These are phyloP conservation scores for Friedmanniomyces endolithicus DNA, from an alignment of 495 filamentous ascomycete genomes.

Conservation along the genomic window DNA sequence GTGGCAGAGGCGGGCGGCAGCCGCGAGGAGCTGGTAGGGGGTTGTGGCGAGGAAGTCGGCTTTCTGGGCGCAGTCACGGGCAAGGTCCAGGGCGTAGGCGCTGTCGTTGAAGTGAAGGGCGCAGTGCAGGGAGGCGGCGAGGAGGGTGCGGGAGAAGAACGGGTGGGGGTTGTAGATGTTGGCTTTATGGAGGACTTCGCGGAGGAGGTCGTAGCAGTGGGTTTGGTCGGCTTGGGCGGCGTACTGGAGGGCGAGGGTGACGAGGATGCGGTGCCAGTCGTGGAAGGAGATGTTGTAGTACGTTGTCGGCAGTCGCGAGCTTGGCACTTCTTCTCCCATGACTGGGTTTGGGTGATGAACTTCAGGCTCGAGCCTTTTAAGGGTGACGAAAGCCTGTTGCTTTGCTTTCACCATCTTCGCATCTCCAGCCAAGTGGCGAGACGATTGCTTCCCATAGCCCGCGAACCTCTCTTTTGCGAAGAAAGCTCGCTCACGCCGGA, in stretches of 20 bases:
- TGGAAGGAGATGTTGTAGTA: slow-evolving; percentile 71
- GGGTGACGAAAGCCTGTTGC: background rate
- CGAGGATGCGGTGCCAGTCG: slow-evolving; percentile 81
- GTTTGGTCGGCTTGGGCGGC: slow-evolving; percentile 46
- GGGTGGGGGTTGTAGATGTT: slow-evolving; percentile 64
- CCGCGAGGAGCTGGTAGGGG: slow-evolving; percentile 67
- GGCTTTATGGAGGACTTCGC: slow-evolving; percentile 52
- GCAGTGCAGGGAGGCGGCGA: slow-evolving; percentile 55
- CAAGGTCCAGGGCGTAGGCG: slow-evolving; percentile 50
- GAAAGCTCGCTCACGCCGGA: slow-evolving; percentile 33
- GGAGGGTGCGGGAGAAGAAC: slow-evolving; percentile 51
- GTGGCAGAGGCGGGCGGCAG: slow-evolving; percentile 53
- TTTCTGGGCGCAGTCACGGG: slow-evolving; percentile 68
- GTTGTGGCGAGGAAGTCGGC: slow-evolving; percentile 75
- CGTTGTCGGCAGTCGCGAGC: slow-evolving; percentile 37
- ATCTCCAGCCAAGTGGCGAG: slow-evolving; percentile 37
- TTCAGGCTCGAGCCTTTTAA: background rate
- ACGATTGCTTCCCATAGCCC: slow-evolving; percentile 43
- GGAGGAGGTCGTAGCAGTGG: slow-evolving; percentile 65
- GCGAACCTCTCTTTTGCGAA: slow-evolving; percentile 47
- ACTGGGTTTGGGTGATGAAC: background rate
- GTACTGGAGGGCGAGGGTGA: slow-evolving; percentile 65
- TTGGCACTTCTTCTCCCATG: background rate
- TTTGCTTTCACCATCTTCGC: slow-evolving; percentile 36
- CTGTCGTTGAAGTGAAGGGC: slow-evolving; percentile 70